Conservation (phyloP, 768 basidiomycete genomes). For the Epithele typhae region DNA sequence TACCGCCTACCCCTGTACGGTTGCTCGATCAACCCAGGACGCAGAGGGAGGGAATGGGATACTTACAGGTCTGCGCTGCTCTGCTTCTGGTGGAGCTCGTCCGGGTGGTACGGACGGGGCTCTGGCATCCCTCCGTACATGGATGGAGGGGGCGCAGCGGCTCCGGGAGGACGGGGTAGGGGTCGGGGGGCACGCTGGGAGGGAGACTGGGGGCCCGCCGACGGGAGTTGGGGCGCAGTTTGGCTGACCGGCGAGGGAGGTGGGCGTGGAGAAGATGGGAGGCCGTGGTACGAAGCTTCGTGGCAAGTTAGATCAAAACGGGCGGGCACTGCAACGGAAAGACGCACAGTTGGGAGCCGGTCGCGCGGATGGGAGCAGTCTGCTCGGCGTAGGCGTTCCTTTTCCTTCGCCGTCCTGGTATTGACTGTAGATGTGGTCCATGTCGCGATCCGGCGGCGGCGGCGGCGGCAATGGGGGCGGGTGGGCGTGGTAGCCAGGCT, state of each 20-base stretch:
- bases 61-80: constrained; percentile 21
- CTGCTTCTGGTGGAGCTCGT: constrained; percentile 13
- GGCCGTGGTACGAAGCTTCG: constrained; percentile 13
- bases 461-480: too few relatives aligned
- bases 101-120: constrained; percentile 12
- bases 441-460: constrained; percentile 21
- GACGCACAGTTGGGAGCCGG: constrained; percentile 15
- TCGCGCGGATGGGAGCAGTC: constrained; percentile 14
- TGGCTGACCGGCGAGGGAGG: neutral
- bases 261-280: constrained; percentile 20
- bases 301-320: constrained; percentile 8
- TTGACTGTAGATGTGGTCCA: constrained; percentile 20
- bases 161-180: constrained; percentile 24
- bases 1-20: too few relatives aligned
- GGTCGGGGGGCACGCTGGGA: constrained; percentile 20
- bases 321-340: constrained; percentile 14
- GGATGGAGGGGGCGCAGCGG: constrained; percentile 10
- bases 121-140: constrained; percentile 16
- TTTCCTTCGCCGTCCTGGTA: constrained; percentile 20
- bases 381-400: constrained; percentile 17
- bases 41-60: neutral
- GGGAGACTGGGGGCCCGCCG: constrained; percentile 18
- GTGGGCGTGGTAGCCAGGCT: constrained; percentile 6
- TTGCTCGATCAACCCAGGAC: neutral
- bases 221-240: constrained; percentile 11